Percentiles rank a stretch among this genome's conserved stretches.
phyloP scores from a whole-genome alignment of 169 alveolate species.

The Eimeria acervulina region DNA sequence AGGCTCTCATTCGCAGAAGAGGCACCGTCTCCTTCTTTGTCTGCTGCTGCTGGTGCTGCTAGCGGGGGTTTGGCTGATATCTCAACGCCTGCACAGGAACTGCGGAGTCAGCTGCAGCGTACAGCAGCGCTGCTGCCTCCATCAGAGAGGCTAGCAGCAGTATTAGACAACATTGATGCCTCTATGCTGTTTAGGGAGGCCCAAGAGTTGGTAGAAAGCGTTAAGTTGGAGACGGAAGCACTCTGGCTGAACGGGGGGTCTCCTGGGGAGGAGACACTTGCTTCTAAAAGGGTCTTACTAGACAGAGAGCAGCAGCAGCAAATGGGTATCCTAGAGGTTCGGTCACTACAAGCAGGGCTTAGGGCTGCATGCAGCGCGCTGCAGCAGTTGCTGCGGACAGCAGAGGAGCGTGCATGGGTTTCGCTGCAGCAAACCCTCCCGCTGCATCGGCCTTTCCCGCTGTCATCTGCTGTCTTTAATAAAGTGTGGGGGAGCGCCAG shows the following conservation, averaged over 20 bases:
- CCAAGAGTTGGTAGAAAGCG: neutral
- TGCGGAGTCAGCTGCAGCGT: constrained; percentile 13
- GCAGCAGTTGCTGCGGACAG: constrained; percentile 28
- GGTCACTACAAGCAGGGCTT: neutral
- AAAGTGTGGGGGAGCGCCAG: neutral
- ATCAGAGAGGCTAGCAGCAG: constrained; percentile 32
- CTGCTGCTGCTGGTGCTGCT: neutral
- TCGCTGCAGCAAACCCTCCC: neutral
- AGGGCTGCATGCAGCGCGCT: constrained; percentile 1
- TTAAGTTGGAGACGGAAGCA: neutral
- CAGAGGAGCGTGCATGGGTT: constrained; percentile 8
- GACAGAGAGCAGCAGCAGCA: neutral
- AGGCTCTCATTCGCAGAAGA: neutral
- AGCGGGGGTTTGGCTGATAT: neutral
- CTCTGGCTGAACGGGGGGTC: neutral
- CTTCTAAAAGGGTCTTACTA: neutral
- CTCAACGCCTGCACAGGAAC: neutral
- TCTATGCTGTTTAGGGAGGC: neutral
- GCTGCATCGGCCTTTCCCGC: neutral
- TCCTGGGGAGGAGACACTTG: neutral
- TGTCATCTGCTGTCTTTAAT: neutral
- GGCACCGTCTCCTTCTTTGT: neutral
- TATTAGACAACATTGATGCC: neutral
- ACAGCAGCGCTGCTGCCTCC: constrained; percentile 45
- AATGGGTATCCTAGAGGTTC: neutral